Evolutionary conservation across 345 rosid species (phyloP).

Genomic region (Rhodamnia rubescens): DNA sequence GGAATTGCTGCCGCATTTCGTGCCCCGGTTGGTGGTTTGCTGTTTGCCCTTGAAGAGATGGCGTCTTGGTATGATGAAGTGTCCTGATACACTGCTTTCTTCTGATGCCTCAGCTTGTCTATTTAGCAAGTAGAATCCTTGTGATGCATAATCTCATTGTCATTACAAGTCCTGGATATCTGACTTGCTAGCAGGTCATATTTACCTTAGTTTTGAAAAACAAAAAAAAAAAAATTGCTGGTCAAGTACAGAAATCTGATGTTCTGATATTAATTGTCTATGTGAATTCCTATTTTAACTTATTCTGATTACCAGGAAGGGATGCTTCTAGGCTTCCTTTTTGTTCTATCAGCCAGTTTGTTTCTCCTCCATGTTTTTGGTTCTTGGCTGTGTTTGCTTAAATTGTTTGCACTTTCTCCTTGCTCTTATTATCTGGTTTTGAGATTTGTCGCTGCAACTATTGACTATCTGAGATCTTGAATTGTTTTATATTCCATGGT

Average conservation of each 20-base stretch:
- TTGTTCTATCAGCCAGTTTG: background rate
- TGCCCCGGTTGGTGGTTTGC: constrained; percentile 89
- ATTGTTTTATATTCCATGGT: background rate
- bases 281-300: background rate
- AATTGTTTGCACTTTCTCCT: background rate
- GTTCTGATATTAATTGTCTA: background rate
- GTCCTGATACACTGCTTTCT: background rate
- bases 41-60: constrained; percentile 93
- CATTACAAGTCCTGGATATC: background rate
- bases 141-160: background rate
- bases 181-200: background rate
- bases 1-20: constrained; percentile 93
- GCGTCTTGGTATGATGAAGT: constrained; percentile 63
- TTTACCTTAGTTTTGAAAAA: background rate
- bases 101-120: background rate
- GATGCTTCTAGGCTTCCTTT: background rate
- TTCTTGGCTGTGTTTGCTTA: background rate
- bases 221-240: background rate
- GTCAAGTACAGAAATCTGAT: background rate
- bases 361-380: background rate
- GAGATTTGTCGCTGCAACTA: background rate
- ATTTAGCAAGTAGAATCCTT: background rate
- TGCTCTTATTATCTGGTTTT: background rate
- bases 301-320: background rate
- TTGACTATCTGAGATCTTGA: background rate